Base-by-base conservation (phyloP, 1,284 basidiomycete genomes). In the Paramarasmius palmivorus region DNA sequence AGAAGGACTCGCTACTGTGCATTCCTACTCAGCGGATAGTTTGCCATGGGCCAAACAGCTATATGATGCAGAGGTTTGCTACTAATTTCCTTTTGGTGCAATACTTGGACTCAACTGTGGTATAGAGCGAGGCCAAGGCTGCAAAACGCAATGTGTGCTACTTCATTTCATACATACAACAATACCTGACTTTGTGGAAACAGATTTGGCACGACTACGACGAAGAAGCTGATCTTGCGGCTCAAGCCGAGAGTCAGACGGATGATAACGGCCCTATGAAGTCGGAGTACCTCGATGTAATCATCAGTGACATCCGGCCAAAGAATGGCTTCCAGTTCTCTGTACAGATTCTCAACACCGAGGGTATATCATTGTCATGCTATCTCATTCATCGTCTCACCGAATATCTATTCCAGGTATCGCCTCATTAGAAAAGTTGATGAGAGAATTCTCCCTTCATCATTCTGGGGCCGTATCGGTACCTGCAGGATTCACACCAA, bases 401-500 rank as follows among this genome's bases (percentile, higher is more conserved):
- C 22, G 4, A 14, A 26, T 19, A n/a, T 3, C 10, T 15, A 29
- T 17, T 48, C 23, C 42, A 92, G 90, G 88, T 53, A 94, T 95
- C 53, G 90, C 89, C 6, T 86, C 90, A 14, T 77, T 99, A 53
- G 95, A 98, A 65, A 88, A 89, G 68, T 79, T 99, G 58, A 98
- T 98, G 96, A 78, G 78, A 48, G 95, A 98, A 57, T 95, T 99
- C 65, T 88, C 92, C 2, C 67, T 90, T 36, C 85, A 94, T 69
- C 92, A 97, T 71, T 83, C 84, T 48, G 82, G 82, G 36, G 77
- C 85, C 17, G 70, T 82, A 4, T 70, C 80, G 6, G 66, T 81
- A 4, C 76, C 89, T 0, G 62, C 85, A 25, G 81, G 80, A 49
- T 95, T 93, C 65, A 73, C 77, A 3, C 95, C 94, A 2, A 86